phyloP scores from a whole-genome alignment of 805 yeast genomes.

The Clavispora vitiphila region DNA sequence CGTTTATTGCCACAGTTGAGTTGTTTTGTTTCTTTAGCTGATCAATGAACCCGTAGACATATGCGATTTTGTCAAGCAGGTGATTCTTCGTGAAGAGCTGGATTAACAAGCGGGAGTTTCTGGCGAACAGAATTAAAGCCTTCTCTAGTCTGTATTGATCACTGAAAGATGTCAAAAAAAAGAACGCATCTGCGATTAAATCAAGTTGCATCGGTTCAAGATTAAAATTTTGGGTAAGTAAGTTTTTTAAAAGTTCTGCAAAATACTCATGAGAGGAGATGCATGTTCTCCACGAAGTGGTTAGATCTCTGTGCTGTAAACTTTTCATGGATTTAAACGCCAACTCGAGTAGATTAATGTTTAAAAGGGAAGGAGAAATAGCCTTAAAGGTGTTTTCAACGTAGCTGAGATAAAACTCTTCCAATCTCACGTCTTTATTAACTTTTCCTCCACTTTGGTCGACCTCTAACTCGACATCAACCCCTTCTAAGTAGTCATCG shows the following conservation, averaged over 20 bases:
- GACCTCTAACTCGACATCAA: constrained; percentile 24
- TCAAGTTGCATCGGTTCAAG: constrained; percentile 1
- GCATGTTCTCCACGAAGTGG: constrained; percentile 61
- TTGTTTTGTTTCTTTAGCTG: constrained; percentile 14
- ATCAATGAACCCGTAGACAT: constrained; percentile 12
- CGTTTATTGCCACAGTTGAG: constrained; percentile 17
- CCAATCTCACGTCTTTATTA: constrained; percentile 23
- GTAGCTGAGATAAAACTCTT: constrained; percentile 44
- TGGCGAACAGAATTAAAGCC: constrained; percentile 37
- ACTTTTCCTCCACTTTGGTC: constrained; percentile 28
- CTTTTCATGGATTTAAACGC: constrained; percentile 20
- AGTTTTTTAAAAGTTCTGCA: constrained; percentile 4
- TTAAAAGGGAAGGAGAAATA: constrained; percentile 4
- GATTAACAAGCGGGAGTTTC: constrained; percentile 23
- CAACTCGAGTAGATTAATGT: constrained; percentile 21
- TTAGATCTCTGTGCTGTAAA: constrained; percentile 21
- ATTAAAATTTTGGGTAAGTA: not conserved
- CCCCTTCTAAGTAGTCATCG: constrained; percentile 34
- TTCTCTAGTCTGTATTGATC: constrained; percentile 18
- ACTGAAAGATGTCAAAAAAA: constrained; percentile 16
- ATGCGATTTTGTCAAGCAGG: constrained; percentile 8
- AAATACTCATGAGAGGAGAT: constrained; percentile 41
- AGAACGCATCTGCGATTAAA: constrained; percentile 5
- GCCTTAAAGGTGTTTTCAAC: constrained; percentile 21
- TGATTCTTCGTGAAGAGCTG: constrained; percentile 13